Evolutionary conservation across 225 moss, liverwort and hornwort species (phyloP), one percentile per base, ranked within the genome.

Genomic region (Neckera pumila): DNA sequence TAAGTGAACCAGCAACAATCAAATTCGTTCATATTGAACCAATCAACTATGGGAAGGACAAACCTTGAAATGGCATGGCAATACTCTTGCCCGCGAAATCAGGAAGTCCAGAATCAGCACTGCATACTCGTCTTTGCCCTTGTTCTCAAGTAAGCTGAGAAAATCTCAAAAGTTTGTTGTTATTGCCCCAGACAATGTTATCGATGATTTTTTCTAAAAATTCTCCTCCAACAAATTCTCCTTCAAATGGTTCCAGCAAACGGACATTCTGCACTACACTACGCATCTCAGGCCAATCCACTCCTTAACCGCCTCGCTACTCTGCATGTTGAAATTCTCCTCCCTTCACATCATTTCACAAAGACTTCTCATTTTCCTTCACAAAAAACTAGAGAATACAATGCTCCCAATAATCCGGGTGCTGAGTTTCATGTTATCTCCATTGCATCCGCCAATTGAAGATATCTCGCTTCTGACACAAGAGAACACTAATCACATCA

Each of bases 1-100:
- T 71, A 51, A 53, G 26, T n/a, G n/a, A 79, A 84, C n/a, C 12
- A 71, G 13, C 85, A 88, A 59, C 54, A 63, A 45, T 47, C 11
- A 43, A 66, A 63, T 65, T 86, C 4, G 40, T 53, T 66, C 25
- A 26, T 62, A 33, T 3, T 17, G 16, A 49, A 84, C 19, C 25
- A 40, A 53, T 59, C 14, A 76, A 38, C 30, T 26, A 77, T 77
- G 70, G 64, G 69, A 78, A 86, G 69, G 70, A 86, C 57, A 81
- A 86, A 92, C 90, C 90, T 89, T 30, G 77, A 64, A 89, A 87
- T 72, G 86, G 51, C 90, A 90, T 90, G 76, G 80, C 28, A 70
- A 76, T 49, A 28, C 34, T 62, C 56, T 33, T 63, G 75, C 42
- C 26, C 6, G 31, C n/a, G 38, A 86, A 69, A 79, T 63, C 31